Conservation (phyloP, 2,329 filamentous ascomycete species). For the Aspergillus sp. region DNA sequence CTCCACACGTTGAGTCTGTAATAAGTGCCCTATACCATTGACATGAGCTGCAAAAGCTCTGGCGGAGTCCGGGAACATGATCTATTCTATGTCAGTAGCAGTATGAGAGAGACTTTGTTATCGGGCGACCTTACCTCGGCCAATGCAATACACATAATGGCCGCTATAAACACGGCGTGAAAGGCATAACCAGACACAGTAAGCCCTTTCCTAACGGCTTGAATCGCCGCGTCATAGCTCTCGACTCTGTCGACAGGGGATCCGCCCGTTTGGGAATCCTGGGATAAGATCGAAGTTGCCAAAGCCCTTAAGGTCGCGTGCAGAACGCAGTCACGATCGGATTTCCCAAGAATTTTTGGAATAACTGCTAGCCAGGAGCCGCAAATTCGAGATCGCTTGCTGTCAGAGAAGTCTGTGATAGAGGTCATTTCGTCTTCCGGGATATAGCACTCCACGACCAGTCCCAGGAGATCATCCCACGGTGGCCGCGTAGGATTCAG, state of each 20-base stretch:
- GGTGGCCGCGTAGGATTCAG: not conserved
- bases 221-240: slow-evolving; percentile 25
- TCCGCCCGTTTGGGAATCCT: slow-evolving; percentile 3
- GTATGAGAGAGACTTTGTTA: not conserved
- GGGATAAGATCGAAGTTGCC: slow-evolving; percentile 22
- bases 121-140: slow-evolving; percentile 15
- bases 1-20: slow-evolving; percentile 25
- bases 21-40: slow-evolving; percentile 28
- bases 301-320: slow-evolving; percentile 28
- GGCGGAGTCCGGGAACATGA: slow-evolving; percentile 27
- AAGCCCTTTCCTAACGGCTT: slow-evolving; percentile 19
- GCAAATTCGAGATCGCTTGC: slow-evolving; percentile 24
- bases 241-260: slow-evolving; percentile 16
- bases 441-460: slow-evolving; percentile 6
- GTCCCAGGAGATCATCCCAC: slow-evolving; percentile 1
- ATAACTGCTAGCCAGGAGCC: slow-evolving; percentile 38
- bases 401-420: not conserved
- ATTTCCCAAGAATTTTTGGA: slow-evolving; percentile 20
- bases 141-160: slow-evolving; percentile 32
- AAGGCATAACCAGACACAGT: slow-evolving; percentile 4
- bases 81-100: slow-evolving; percentile 13
- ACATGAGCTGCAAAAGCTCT: slow-evolving; percentile 25
- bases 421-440: slow-evolving; percentile 7
- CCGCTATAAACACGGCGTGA: slow-evolving; percentile 21
- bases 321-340: slow-evolving; percentile 15